Conservation (phyloP, 371 early-diverging fungal genomes). For the Mucor ambiguus region DNA sequence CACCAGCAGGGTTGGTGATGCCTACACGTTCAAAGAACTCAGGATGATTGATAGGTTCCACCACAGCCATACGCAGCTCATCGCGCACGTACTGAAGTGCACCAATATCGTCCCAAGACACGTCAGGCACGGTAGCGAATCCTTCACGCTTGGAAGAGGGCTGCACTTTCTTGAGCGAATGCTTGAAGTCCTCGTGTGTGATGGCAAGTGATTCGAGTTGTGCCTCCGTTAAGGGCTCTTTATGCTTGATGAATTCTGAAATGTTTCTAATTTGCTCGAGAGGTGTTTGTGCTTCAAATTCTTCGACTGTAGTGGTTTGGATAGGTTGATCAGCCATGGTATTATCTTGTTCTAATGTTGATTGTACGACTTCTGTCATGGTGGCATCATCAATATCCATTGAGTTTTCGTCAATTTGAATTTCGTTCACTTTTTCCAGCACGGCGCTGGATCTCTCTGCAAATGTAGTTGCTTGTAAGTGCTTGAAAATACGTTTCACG, state of each 20-base stretch:
- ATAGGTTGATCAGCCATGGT: slow-evolving; percentile 22
- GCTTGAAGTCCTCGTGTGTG: slow-evolving; percentile 86
- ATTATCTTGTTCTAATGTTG: not conserved
- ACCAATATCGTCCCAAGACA: slow-evolving; percentile 96
- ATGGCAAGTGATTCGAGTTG: slow-evolving; percentile 89
- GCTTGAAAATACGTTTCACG: slow-evolving; percentile 89
- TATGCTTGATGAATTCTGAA: slow-evolving; percentile 74
- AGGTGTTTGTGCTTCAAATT: slow-evolving; percentile 58
- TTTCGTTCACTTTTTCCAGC: not conserved
- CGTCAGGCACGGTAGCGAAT: slow-evolving; percentile 96
- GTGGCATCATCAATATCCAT: slow-evolving; percentile 49
- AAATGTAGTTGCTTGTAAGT: slow-evolving; percentile 46
- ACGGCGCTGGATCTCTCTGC: not conserved
- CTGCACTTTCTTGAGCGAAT: slow-evolving; percentile 92
- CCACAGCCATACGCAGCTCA: slow-evolving; percentile 94
- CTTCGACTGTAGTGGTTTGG: slow-evolving; percentile 51
- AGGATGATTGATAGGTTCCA: slow-evolving; percentile 95
- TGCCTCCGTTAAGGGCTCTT: slow-evolving; percentile 74
- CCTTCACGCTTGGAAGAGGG: slow-evolving; percentile 98
- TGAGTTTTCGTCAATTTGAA: slow-evolving; percentile 11
- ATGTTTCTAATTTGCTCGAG: slow-evolving; percentile 69
- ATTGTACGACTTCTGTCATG: not conserved
- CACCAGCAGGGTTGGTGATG: slow-evolving; percentile 93
- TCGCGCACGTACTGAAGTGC: slow-evolving; percentile 87
- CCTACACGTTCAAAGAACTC: slow-evolving; percentile 93